A percentile compares a stretch with the other conserved stretches of the same genome.
phyloP scores from a whole-genome alignment of 805 yeast genomes.

The Lachancea thermotolerans region DNA sequence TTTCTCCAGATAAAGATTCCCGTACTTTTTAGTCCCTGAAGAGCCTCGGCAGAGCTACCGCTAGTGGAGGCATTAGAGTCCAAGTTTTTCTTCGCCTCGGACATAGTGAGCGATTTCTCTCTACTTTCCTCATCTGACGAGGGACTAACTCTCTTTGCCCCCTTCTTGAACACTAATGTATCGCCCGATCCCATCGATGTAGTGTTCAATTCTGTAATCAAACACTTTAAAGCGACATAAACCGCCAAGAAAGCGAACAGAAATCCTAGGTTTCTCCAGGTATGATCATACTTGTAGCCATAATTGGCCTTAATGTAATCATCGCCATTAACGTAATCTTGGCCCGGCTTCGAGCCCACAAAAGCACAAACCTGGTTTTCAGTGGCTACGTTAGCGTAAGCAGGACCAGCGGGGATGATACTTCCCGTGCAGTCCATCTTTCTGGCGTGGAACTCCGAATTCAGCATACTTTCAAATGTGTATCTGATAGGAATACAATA shows the following conservation, averaged over 20 bases:
- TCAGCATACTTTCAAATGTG: slow-evolving; percentile 54
- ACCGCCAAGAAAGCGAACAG: slow-evolving; percentile 39
- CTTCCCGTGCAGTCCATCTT: slow-evolving; percentile 26
- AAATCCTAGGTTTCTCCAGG: slow-evolving; percentile 80
- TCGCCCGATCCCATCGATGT: slow-evolving; percentile 31
- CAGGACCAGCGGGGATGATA: slow-evolving; percentile 51
- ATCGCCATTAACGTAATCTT: slow-evolving; percentile 49
- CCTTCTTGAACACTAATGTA: slow-evolving; percentile 44
- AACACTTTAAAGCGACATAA: slow-evolving; percentile 16
- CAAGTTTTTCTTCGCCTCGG: slow-evolving; percentile 6
- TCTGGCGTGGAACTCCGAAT: slow-evolving; percentile 46
- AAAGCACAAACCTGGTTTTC: slow-evolving; percentile 46
- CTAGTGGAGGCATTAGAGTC: slow-evolving; percentile 1
- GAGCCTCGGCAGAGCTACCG: slow-evolving; percentile 13
- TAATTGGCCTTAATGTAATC: slow-evolving; percentile 44
- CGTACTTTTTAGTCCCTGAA: slow-evolving; percentile 25
- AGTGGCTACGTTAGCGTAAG: slow-evolving; percentile 36
- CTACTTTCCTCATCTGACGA: slow-evolving; percentile 17
- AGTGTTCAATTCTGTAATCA: slow-evolving; percentile 21
- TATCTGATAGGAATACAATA: slow-evolving; percentile 48
- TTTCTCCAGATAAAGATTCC: slow-evolving; percentile 31
- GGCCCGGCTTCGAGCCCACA: slow-evolving; percentile 56
- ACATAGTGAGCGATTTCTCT: slow-evolving; percentile 7
- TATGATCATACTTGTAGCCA: slow-evolving; percentile 48
- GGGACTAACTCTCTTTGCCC: slow-evolving; percentile 32